Evolutionary conservation across 306 rosid species (phyloP).

Genomic region (Lotus japonicus): DNA sequence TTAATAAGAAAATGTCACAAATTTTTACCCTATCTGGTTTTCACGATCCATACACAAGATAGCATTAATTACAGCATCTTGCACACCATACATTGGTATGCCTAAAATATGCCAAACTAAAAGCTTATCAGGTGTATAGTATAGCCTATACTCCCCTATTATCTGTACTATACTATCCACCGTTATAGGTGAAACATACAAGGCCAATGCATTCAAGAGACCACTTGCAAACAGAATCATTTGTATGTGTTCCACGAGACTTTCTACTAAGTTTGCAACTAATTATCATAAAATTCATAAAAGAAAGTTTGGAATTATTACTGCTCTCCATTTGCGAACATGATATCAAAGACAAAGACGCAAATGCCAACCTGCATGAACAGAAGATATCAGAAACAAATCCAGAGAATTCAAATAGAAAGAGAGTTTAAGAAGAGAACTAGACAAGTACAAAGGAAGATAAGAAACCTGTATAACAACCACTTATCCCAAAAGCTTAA

Average conservation of each 20-base stretch:
- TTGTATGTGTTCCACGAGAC: neutral
- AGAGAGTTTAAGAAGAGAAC: too few species aligned
- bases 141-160: constrained; percentile 1
- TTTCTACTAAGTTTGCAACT: constrained; percentile 16
- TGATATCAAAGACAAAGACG: constrained; percentile 77
- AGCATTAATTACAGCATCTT: neutral
- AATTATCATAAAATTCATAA: neutral
- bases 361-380: constrained; percentile 79
- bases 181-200: neutral
- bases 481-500: too few species aligned
- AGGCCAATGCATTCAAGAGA: constrained; percentile 13
- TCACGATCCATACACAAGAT: neutral
- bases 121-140: neutral
- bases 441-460: neutral
- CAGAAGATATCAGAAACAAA: constrained; percentile 27
- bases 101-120: neutral
- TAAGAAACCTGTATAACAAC: too few species aligned
- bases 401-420: too few species aligned
- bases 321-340: constrained; percentile 82
- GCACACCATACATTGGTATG: neutral
- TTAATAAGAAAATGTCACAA: neutral
- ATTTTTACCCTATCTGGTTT: neutral
- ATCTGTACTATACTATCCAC: neutral
- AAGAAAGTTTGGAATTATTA: constrained; percentile 38
- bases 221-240: constrained; percentile 1